phyloP scores from a whole-genome alignment of 257 asterid species.

The Ilex aquifolium region DNA sequence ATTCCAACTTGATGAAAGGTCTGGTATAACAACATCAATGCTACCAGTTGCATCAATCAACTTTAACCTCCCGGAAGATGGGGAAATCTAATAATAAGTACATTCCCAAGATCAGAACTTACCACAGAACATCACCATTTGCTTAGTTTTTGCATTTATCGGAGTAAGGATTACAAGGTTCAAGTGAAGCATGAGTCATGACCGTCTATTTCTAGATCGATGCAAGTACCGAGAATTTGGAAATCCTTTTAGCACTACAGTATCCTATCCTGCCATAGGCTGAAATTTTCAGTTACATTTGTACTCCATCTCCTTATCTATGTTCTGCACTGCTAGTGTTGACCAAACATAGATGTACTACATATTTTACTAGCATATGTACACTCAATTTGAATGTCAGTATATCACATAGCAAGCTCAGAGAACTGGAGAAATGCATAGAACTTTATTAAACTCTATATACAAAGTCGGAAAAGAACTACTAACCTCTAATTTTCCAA shows the following conservation, averaged over 20 bases:
- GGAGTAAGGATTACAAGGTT: too few species aligned
- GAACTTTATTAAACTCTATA: not conserved
- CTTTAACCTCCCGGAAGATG: conserved; percentile 75
- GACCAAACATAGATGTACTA: not conserved
- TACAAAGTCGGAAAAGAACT: conserved; percentile 4
- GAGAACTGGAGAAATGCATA: not conserved
- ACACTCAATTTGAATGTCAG: too few species aligned
- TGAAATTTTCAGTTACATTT: not conserved
- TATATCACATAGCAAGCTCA: not conserved
- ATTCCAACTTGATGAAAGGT: conserved; percentile 49
- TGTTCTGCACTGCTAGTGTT: not conserved
- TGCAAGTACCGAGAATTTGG: not conserved
- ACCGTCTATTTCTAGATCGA: not conserved
- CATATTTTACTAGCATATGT: not conserved
- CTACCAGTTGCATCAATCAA: conserved; percentile 90
- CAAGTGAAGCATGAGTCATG: too few species aligned
- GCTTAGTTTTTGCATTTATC: not conserved
- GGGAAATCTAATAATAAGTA: conserved; percentile 52
- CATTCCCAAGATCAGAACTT: conserved; percentile 12
- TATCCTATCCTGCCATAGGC: not conserved
- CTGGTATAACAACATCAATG: conserved; percentile 52
- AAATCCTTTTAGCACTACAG: not conserved
- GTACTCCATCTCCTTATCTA: too few species aligned
- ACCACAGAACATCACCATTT: not conserved
- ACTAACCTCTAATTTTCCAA: conserved; percentile 71